Evolutionary conservation across 2,329 filamentous ascomycete species (phyloP).

Genomic region (Pochonia chlamydosporia): DNA sequence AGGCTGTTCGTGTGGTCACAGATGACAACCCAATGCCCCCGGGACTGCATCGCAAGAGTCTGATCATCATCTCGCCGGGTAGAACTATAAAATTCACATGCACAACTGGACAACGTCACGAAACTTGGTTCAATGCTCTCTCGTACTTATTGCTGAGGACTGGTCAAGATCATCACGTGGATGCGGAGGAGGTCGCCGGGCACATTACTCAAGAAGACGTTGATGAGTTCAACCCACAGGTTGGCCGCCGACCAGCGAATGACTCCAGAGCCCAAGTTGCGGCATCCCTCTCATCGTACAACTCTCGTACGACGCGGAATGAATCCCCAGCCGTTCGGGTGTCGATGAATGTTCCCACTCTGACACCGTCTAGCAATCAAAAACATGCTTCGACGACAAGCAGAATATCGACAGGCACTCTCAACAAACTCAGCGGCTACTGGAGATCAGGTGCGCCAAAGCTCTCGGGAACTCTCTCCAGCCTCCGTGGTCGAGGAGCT

Average conservation of each 20-base stretch:
- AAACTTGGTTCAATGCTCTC: slow-evolving; percentile 97
- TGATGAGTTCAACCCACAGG: slow-evolving; percentile 76
- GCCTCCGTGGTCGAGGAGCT: slow-evolving; percentile 46
- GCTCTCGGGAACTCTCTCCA: slow-evolving; percentile 44
- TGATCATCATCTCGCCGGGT: slow-evolving; percentile 84
- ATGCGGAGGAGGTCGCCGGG: slow-evolving; percentile 52
- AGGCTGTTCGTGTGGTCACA: slow-evolving; percentile 83
- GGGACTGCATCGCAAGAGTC: slow-evolving; percentile 87
- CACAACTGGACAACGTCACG: slow-evolving; percentile 86
- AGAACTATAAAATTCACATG: slow-evolving; percentile 91
- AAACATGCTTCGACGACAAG: slow-evolving; percentile 20
- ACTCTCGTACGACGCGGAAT: slow-evolving; percentile 65
- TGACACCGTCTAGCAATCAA: slow-evolving; percentile 45
- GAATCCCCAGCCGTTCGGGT: slow-evolving; percentile 51
- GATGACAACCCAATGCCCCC: slow-evolving; percentile 96
- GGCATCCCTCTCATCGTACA: slow-evolving; percentile 72
- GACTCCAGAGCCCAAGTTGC: slow-evolving; percentile 46
- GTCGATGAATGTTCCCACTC: slow-evolving; percentile 48
- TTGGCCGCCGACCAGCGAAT: slow-evolving; percentile 27
- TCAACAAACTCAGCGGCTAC: slow-evolving; percentile 56
- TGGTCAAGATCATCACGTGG: slow-evolving; percentile 55
- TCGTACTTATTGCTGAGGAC: slow-evolving; percentile 86
- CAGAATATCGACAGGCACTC: slow-evolving; percentile 37
- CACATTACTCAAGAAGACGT: slow-evolving; percentile 57
- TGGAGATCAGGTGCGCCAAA: slow-evolving; percentile 43